These are phyloP conservation scores for Alternaria solani DNA, from an alignment of 2,329 filamentous ascomycete genomes.

Conservation along the genomic window DNA sequence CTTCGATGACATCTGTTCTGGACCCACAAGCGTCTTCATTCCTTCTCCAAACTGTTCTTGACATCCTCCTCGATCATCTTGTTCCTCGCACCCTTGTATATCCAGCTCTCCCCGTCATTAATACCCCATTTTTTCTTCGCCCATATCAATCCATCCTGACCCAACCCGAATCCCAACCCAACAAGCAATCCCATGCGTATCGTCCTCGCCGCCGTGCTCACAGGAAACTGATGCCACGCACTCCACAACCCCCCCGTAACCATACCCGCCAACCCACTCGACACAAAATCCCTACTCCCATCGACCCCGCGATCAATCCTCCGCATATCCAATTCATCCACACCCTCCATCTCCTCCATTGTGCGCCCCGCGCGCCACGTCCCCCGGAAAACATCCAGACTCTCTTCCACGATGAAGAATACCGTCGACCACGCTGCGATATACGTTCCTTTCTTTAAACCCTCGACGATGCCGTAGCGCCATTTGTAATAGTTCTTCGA, in stretches of 20 bases:
- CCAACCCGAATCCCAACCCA: conserved; percentile 79
- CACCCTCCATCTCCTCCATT: conserved; percentile 46
- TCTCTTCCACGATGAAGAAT: conserved; percentile 85
- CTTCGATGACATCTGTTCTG: background rate
- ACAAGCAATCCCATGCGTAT: conserved; percentile 81
- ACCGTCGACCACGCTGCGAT: conserved; percentile 76
- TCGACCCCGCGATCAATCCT: conserved; percentile 39
- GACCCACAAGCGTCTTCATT: background rate
- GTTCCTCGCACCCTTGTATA: conserved; percentile 52
- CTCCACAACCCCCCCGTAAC: conserved; percentile 88
- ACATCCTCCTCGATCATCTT: conserved; percentile 35
- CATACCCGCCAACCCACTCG: conserved; percentile 82
- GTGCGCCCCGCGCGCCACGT: conserved; percentile 55
- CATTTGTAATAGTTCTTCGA: conserved; percentile 92
- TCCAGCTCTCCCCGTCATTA: conserved; percentile 49
- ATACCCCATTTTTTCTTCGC: conserved; percentile 72
- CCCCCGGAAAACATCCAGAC: conserved; percentile 74
- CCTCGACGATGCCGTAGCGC: conserved; percentile 79
- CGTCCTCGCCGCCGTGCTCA: conserved; percentile 68
- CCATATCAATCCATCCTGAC: conserved; percentile 77
- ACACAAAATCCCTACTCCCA: conserved; percentile 72
- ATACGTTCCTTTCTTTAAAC: conserved; percentile 74
- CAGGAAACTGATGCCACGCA: conserved; percentile 80
- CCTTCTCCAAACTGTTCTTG: conserved; percentile 11
- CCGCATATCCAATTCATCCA: conserved; percentile 44